Conservation (phyloP, 2,329 filamentous ascomycete genomes). For the Fusarium aywerte region DNA sequence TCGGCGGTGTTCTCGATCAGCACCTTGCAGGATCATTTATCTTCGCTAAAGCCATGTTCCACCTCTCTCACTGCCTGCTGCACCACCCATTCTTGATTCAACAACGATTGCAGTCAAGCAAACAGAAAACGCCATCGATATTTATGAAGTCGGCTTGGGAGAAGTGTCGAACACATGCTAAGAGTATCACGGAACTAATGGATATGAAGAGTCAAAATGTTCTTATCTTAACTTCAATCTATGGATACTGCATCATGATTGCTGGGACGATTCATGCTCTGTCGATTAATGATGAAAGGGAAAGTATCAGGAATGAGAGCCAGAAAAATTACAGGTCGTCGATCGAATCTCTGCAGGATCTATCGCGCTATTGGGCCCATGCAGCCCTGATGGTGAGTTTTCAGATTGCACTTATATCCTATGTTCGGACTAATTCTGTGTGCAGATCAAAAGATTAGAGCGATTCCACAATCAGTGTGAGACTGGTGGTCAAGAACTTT, state of each 20-base stretch:
- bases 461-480: slow-evolving; percentile 16
- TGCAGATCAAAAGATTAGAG: slow-evolving; percentile 16
- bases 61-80: slow-evolving; percentile 14
- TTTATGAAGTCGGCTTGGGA: slow-evolving; percentile 23
- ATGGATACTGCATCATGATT: slow-evolving; percentile 23
- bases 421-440: no score
- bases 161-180: slow-evolving; percentile 5
- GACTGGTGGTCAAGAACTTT: slow-evolving; percentile 8
- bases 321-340: slow-evolving; percentile 1
- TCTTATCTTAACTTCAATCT: slow-evolving; percentile 11
- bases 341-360: background rate
- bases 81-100: slow-evolving; percentile 14
- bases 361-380: slow-evolving; percentile 14
- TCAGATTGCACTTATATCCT: no score
- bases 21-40: slow-evolving; percentile 12
- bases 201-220: slow-evolving; percentile 20
- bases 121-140: slow-evolving; percentile 8
- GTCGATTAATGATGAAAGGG: slow-evolving; percentile 21
- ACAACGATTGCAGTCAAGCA: slow-evolving; percentile 1
- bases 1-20: slow-evolving; percentile 4
- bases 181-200: background rate
- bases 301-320: background rate
- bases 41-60: slow-evolving; percentile 22
- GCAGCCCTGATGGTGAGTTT: slow-evolving; percentile 17
- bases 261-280: slow-evolving; percentile 20